Conservation (phyloP, 352 stramenopile species). For the Phytopythium sindhum region DNA sequence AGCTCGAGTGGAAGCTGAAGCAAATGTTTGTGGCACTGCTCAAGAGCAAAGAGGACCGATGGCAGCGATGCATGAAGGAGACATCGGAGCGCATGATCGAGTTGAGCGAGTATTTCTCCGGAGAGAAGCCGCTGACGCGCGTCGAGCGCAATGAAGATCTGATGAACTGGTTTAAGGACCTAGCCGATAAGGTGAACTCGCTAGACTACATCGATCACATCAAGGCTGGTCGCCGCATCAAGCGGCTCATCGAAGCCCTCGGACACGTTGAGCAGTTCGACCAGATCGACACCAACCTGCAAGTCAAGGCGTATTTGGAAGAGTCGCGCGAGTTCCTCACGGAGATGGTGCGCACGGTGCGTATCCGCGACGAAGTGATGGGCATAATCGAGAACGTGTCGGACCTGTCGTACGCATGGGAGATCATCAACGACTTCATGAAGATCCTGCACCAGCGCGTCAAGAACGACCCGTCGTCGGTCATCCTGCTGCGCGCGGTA, state of each 20-base stretch:
- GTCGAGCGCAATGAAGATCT: slow-evolving; percentile 93
- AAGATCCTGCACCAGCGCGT: slow-evolving; percentile 92
- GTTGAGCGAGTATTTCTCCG: slow-evolving; percentile 92
- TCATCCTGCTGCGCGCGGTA: slow-evolving; percentile 90
- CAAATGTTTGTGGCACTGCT: slow-evolving; percentile 90
- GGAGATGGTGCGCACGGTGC: slow-evolving; percentile 94
- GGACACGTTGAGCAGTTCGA: slow-evolving; percentile 96
- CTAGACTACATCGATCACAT: slow-evolving; percentile 91
- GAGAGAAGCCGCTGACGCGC: slow-evolving; percentile 89
- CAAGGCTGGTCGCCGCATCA: slow-evolving; percentile 93
- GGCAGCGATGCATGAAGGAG: slow-evolving; percentile 87
- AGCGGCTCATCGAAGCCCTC: slow-evolving; percentile 91
- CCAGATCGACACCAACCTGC: slow-evolving; percentile 93
- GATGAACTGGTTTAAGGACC: slow-evolving; percentile 91
- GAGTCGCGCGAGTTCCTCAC: slow-evolving; percentile 91
- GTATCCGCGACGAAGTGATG: slow-evolving; percentile 91
- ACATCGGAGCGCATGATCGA: slow-evolving; percentile 91
- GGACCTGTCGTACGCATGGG: slow-evolving; percentile 93
- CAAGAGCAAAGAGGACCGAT: slow-evolving; percentile 89
- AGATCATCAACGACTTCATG: slow-evolving; percentile 95
- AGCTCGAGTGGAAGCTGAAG: slow-evolving; percentile 95
- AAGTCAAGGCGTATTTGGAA: slow-evolving; percentile 93
- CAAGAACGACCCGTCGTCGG: slow-evolving; percentile 90
- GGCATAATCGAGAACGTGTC: slow-evolving; percentile 92
- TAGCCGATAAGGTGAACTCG: slow-evolving; percentile 88